Evolutionary conservation across 768 basidiomycete species (phyloP), one percentile per base, ranked within the genome.

Genomic region (Lactifluus piperatus): DNA sequence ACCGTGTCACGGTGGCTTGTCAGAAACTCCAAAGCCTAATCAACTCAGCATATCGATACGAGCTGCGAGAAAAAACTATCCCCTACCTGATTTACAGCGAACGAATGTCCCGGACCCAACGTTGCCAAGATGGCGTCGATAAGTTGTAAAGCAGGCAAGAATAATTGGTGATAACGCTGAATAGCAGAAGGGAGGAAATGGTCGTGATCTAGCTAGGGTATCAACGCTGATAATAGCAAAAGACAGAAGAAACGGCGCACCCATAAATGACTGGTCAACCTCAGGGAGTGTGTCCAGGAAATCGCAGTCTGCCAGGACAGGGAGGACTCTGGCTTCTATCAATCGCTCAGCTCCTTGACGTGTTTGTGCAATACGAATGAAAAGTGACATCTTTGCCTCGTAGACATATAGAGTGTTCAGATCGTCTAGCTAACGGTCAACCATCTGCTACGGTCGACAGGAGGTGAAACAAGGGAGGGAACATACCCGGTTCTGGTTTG

Each of bases 391-490:
- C 72, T 95, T 95, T 14, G 94, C 83, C 69, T 97, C 95, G 66
- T 93, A 97, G 14, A 97, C 89, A 71, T 97, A 98, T 41, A 94
- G 76, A 0, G 91, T 78, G 66, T 95, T 94, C 30, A 98, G 73
- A 58, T 94, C 90, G 63, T 91, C 95, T 95, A 64, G 0, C 60
- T 56, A 55, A 37, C 4, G 13, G 37, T 41, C 39, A 6, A 7
- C 36, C 13, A 44, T 50, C 57, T 36, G 46, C 22, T 24, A 51
- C 26, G 4, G 41, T 20, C 11, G 5, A 11, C 30, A 47, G 44
- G 37, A 32, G n/a, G n/a, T n/a, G n/a, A n/a, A n/a, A n/a, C n/a
- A n/a, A 52, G 30, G 7, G 7, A 41, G 54, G 30, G 49, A 41
- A 24, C 4, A 32, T 66, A 95, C 94, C 89, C 51, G 94, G 92